Conservation (phyloP, 495 filamentous ascomycete species). For the Evansstolkia leycettana region DNA sequence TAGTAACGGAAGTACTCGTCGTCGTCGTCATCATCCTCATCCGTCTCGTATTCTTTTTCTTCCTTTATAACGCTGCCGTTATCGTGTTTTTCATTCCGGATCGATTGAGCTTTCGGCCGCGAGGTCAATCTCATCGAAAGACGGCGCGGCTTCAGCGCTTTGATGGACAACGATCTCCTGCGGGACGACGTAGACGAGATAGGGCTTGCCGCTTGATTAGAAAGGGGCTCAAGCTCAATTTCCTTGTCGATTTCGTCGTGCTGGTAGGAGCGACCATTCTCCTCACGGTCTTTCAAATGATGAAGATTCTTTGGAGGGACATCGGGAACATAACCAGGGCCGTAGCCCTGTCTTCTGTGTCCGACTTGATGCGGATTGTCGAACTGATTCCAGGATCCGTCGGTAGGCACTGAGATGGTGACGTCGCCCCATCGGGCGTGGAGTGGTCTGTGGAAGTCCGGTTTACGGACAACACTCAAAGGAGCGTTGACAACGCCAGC, state of each 20-base stretch:
- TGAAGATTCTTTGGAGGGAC: slow-evolving; percentile 5
- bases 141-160: slow-evolving; percentile 15
- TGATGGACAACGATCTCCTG: slow-evolving; percentile 15
- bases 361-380: slow-evolving; percentile 19
- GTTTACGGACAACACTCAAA: slow-evolving; percentile 22
- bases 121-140: slow-evolving; percentile 22
- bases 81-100: slow-evolving; percentile 1
- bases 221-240: too few relatives aligned
- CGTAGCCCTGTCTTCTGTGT: slow-evolving; percentile 10
- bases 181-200: slow-evolving; percentile 10
- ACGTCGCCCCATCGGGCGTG: slow-evolving; percentile 31
- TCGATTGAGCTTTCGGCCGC: slow-evolving; percentile 10
- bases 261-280: neutral
- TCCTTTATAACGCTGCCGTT: too few relatives aligned
- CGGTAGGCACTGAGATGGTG: slow-evolving; percentile 23
- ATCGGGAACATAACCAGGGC: slow-evolving; percentile 18
- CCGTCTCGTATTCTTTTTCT: too few relatives aligned
- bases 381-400: slow-evolving; percentile 30
- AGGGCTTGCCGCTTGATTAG: too few relatives aligned
- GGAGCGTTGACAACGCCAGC: slow-evolving; percentile 17
- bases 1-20: too few relatives aligned
- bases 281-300: neutral
- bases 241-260: slow-evolving; percentile 6
- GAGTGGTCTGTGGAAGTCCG: slow-evolving; percentile 16
- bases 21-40: too few relatives aligned